Conservation (phyloP, 2,329 filamentous ascomycete species). For the Fusarium lyarnte region DNA sequence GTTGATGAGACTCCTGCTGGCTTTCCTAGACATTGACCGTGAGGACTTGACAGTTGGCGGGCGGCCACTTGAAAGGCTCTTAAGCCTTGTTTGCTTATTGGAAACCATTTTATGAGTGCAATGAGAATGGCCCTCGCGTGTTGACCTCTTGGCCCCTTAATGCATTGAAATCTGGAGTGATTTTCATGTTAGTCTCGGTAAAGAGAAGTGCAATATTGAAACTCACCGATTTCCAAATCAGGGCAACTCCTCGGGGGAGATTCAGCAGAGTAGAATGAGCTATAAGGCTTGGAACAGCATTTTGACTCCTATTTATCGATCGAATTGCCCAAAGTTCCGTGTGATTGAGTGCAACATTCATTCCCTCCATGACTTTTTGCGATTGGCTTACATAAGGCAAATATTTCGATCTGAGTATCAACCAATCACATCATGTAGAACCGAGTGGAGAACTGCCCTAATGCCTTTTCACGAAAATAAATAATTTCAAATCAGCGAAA, state of each 20-base stretch:
- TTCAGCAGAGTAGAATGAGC: neutral
- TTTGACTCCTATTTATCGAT: neutral
- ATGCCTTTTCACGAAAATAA: conserved; percentile 14
- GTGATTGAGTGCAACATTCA: neutral
- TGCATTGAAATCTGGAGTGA: conserved; percentile 7
- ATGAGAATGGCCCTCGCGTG: neutral
- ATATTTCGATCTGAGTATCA: fast-evolving
- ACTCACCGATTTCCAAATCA: conserved; percentile 2
- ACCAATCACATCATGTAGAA: neutral
- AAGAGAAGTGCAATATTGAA: neutral
- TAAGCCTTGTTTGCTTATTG: conserved; percentile 57
- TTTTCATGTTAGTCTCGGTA: conserved; percentile 25
- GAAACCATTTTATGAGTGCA: conserved; percentile 52
- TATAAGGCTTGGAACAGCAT: neutral
- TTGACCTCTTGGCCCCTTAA: conserved; percentile 2
- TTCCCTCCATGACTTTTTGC: neutral
- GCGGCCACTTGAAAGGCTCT: conserved; percentile 61
- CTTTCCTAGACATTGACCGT: conserved; percentile 70
- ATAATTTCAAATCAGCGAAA: neutral
- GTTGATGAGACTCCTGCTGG: conserved; percentile 72
- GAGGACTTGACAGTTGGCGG: conserved; percentile 63
- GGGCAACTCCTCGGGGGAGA: neutral
- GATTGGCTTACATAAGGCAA: neutral
- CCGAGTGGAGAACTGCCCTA: conserved; percentile 26
- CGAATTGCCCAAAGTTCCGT: neutral